Conservation (phyloP, 2,329 filamentous ascomycete species). For the Colletotrichum lini region DNA sequence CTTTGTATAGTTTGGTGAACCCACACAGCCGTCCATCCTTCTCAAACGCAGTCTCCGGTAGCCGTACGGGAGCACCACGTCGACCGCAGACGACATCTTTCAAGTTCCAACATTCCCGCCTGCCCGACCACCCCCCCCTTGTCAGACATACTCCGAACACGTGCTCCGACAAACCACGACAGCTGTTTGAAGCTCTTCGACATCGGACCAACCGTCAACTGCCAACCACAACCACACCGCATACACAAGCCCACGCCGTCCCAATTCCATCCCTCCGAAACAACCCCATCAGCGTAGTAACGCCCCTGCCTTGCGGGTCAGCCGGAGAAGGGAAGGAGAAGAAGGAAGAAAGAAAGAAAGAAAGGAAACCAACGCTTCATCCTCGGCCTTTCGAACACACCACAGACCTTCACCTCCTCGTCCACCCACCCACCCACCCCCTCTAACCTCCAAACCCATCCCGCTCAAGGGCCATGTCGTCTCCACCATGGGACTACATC, state of each 20-base stretch:
- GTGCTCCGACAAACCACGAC: slow-evolving; percentile 35
- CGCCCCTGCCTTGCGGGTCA: slow-evolving; percentile 8
- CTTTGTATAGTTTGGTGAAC: slow-evolving; percentile 7
- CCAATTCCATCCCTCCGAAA: slow-evolving; percentile 19
- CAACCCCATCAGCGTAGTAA: slow-evolving; percentile 6
- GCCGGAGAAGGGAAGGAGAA: background rate
- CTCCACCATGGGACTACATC: slow-evolving; percentile 95
- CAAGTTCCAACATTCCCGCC: slow-evolving; percentile 8
- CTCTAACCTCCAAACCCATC: slow-evolving; percentile 28
- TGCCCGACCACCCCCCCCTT: slow-evolving; percentile 9
- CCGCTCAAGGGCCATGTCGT: slow-evolving; percentile 63
- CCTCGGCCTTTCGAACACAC: slow-evolving; percentile 4
- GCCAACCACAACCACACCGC: slow-evolving; percentile 3
- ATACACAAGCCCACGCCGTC: slow-evolving; percentile 13
- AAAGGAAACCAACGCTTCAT: slow-evolving; percentile 4
- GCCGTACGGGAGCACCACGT: slow-evolving; percentile 3
- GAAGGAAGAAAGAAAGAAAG: background rate
- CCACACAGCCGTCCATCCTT: background rate
- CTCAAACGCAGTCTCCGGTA: slow-evolving; percentile 8
- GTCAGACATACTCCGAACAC: slow-evolving; percentile 36
- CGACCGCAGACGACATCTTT: slow-evolving; percentile 27
- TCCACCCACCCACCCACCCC: slow-evolving; percentile 14
- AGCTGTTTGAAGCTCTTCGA: slow-evolving; percentile 33
- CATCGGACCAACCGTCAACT: slow-evolving; percentile 33
- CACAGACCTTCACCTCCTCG: slow-evolving; percentile 25